These are phyloP conservation scores for Cyanidium caldarium DNA, from an alignment of 23 red algal species.

Conservation along the genomic window DNA sequence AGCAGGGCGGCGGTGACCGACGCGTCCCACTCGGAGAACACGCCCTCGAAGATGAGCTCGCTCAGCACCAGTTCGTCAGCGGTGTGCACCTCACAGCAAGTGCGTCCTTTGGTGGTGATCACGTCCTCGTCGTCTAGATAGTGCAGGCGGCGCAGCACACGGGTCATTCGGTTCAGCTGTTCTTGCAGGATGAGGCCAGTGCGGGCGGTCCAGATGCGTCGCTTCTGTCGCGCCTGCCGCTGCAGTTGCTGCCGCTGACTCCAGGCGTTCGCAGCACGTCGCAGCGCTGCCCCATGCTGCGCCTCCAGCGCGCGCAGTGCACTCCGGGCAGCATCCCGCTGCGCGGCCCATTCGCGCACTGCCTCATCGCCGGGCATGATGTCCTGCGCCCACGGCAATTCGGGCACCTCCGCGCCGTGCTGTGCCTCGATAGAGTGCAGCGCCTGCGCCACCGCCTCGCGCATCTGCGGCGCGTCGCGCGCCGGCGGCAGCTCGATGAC, in stretches of 20 bases:
- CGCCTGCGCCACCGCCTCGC: too few species aligned
- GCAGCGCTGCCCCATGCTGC: too few species aligned
- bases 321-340: too few species aligned
- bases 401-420: too few species aligned
- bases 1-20: constrained; percentile 52
- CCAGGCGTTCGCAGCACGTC: too few species aligned
- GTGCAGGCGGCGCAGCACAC: constrained; percentile 19
- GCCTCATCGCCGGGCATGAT: too few species aligned
- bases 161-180: constrained; percentile 20
- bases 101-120: constrained; percentile 16
- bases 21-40: constrained; percentile 34
- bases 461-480: too few species aligned
- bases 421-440: too few species aligned
- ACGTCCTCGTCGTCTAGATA: constrained; percentile 17
- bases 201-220: not conserved
- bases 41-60: constrained; percentile 36
- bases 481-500: too few species aligned
- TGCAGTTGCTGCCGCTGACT: not conserved
- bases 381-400: too few species aligned
- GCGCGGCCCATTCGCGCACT: too few species aligned
- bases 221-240: not conserved
- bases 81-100: constrained; percentile 40
- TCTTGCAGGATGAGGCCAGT: constrained; percentile 14
- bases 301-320: too few species aligned
- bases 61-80: constrained; percentile 37